Conservation (phyloP, 2,329 filamentous ascomycete species). For the Colletotrichum karsti region DNA sequence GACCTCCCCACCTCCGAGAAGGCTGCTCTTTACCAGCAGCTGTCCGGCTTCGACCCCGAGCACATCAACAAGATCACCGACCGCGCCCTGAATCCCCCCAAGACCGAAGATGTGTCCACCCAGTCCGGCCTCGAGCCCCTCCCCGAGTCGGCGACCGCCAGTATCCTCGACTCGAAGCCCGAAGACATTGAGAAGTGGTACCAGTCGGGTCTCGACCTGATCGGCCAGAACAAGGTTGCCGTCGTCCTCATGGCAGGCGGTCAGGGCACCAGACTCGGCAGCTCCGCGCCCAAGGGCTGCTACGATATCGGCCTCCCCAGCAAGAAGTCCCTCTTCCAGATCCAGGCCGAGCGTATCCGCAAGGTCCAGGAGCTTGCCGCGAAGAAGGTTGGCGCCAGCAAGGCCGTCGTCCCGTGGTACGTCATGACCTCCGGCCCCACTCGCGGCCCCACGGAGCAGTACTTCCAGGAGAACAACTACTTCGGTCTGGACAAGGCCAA, state of each 20-base stretch:
- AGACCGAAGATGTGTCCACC: conserved; percentile 61
- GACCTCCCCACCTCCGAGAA: conserved; percentile 78
- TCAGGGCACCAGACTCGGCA: conserved; percentile 93
- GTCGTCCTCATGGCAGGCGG: conserved; percentile 98
- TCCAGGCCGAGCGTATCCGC: conserved; percentile 92
- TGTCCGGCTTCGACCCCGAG: conserved; percentile 81
- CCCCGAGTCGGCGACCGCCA: conserved; percentile 85
- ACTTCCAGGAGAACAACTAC: conserved; percentile 89
- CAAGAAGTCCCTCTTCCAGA: conserved; percentile 94
- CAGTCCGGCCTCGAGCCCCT: conserved; percentile 80
- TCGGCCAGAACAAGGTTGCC: conserved; percentile 78
- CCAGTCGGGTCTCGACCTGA: conserved; percentile 80
- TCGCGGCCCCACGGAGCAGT: conserved; percentile 88
- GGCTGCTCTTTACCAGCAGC: conserved; percentile 81
- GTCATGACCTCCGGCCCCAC: conserved; percentile 99
- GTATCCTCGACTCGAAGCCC: conserved; percentile 86
- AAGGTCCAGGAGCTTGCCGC: conserved; percentile 85
- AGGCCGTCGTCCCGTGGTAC: conserved; percentile 89
- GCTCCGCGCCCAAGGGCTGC: conserved; percentile 96
- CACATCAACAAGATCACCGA: conserved; percentile 90
- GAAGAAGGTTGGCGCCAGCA: conserved; percentile 63
- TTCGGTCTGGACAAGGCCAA: conserved; percentile 90
- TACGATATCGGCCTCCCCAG: conserved; percentile 96
- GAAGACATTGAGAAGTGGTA: conserved; percentile 88
- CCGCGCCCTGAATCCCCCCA: conserved; percentile 81